These are phyloP conservation scores for Vitis hybrid DNA, from an alignment of 177 flowering plant genomes.

Conservation along the genomic window DNA sequence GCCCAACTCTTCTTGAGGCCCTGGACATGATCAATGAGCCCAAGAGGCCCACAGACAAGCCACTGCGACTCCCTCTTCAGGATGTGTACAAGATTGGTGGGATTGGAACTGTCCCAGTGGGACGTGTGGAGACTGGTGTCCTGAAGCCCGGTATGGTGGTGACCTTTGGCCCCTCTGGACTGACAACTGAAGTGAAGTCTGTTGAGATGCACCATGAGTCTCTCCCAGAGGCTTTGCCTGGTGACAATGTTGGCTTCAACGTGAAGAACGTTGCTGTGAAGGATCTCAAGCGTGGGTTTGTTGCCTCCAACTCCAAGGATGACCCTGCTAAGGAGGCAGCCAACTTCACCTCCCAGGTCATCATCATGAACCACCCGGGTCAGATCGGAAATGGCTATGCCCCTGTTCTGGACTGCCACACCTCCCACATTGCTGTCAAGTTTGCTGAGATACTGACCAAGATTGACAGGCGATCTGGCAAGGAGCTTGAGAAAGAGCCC, in stretches of 20 bases:
- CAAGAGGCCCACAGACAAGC: constrained; percentile 89
- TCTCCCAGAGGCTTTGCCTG: constrained; percentile 66
- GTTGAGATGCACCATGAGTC: constrained; percentile 87
- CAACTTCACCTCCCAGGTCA: constrained; percentile 77
- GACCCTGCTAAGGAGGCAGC: constrained; percentile 85
- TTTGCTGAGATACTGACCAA: constrained; percentile 70
- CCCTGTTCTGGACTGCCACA: constrained; percentile 82
- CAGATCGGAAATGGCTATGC: constrained; percentile 77
- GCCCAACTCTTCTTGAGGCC: constrained; percentile 84
- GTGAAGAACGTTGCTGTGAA: constrained; percentile 83
- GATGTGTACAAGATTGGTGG: constrained; percentile 87
- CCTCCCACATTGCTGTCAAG: constrained; percentile 81
- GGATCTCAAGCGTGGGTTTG: constrained; percentile 81
- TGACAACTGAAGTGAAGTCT: constrained; percentile 80
- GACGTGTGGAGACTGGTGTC: constrained; percentile 78
- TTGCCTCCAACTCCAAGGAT: constrained; percentile 80
- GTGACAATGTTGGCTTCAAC: constrained; percentile 76
- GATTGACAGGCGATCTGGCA: constrained; percentile 78
- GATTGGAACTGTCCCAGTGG: constrained; percentile 81
- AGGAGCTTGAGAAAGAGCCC: constrained; percentile 80
- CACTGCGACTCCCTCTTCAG: constrained; percentile 80
- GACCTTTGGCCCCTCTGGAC: constrained; percentile 72
- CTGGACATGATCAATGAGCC: constrained; percentile 71
- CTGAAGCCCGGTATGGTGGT: constrained; percentile 81
- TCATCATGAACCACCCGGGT: constrained; percentile 88